Conservation (phyloP, 257 asterid genomes). For the Agastache rugosa region DNA sequence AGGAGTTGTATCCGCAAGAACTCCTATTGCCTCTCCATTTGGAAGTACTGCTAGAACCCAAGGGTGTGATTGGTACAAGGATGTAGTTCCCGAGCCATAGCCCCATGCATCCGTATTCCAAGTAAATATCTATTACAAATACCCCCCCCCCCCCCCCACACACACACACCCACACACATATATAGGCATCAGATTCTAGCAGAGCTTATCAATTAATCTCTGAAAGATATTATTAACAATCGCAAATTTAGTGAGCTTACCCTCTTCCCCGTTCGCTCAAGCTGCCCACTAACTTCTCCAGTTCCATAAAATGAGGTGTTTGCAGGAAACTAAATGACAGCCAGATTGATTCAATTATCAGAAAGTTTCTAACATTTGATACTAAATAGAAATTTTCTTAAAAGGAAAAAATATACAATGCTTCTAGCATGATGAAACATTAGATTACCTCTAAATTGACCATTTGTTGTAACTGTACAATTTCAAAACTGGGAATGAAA, state of each 20-base stretch:
- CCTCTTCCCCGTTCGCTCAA: conserved; percentile 94
- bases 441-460: conserved; percentile 69
- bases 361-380: conserved; percentile 1
- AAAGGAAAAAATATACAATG: not conserved
- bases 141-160: too few species aligned
- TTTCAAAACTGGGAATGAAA: conserved; percentile 71
- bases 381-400: conserved; percentile 10
- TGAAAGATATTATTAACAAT: not conserved
- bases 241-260: conserved; percentile 46
- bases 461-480: conserved; percentile 65
- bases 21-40: conserved; percentile 83
- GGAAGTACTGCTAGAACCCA: conserved; percentile 96
- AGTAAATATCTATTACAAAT: conserved; percentile 65
- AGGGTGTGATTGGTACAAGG: conserved; percentile 98
- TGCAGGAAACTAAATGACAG: conserved; percentile 67
- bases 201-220: not conserved
- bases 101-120: conserved; percentile 99
- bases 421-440: conserved; percentile 16
- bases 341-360: conserved; percentile 31
- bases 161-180: not conserved
- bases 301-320: conserved; percentile 95
- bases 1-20: conserved; percentile 92
- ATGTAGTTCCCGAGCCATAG: conserved; percentile 87
- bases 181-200: not conserved
- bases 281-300: conserved; percentile 76